A percentile compares a stretch with the other conserved stretches of the same genome.
These are phyloP conservation scores for Komagataella populi DNA, from an alignment of 805 yeast genomes.

Conservation along the genomic window DNA sequence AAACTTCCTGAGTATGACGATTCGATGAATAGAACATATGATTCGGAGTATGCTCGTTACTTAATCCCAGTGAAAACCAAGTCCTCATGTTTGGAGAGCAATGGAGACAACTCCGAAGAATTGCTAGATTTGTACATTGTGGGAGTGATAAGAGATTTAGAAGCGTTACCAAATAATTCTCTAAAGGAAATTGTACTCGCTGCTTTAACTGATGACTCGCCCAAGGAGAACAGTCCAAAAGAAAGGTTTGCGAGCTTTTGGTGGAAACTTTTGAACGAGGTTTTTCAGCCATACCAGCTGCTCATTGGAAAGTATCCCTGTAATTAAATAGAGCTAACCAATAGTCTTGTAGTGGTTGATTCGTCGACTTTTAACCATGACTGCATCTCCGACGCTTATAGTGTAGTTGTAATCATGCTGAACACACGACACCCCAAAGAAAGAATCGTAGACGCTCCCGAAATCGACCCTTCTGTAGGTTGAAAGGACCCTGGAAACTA, in stretches of 20 bases:
- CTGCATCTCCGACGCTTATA: conserved; percentile 11
- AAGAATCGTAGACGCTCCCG: conserved; percentile 10
- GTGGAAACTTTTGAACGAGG: not conserved
- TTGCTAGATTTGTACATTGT: not conserved
- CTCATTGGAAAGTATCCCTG: not conserved
- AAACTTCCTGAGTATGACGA: not conserved
- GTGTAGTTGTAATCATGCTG: conserved; percentile 10
- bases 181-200: not conserved
- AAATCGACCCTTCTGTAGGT: conserved; percentile 17
- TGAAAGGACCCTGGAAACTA: conserved; percentile 11
- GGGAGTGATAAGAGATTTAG: not conserved
- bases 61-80: not conserved
- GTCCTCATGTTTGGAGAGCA: not conserved
- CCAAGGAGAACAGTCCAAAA: not conserved
- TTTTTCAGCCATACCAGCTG: not conserved
- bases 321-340: not conserved
- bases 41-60: not conserved
- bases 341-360: conserved; percentile 5
- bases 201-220: not conserved
- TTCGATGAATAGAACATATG: not conserved
- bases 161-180: not conserved
- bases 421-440: conserved; percentile 15
- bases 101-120: not conserved
- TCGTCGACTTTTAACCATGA: conserved; percentile 10
- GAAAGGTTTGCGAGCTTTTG: not conserved